Base-by-base conservation (phyloP, 306 rosid species). In the cucumber (Cucumis sativus) region DNA sequence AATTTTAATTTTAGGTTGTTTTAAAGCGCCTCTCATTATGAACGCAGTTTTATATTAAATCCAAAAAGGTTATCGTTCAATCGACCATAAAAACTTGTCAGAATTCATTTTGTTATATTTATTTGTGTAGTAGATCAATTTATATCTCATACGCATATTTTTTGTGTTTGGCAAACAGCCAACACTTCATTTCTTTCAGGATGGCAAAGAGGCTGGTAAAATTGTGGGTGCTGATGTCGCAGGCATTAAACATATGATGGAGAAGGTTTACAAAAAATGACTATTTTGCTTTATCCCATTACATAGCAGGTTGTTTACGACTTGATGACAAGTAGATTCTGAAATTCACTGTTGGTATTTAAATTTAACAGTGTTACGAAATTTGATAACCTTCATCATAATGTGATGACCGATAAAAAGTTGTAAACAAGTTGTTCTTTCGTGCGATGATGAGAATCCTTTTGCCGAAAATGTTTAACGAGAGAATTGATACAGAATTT, bases 251-350 rank as follows among this genome's bases (percentile, higher is more conserved):
- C 13, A 54, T 76, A 87, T 84, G 54, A 82, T 85, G 73, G 92
- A 71, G 82, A 87, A 88, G 84, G 88, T 91, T 59, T 93, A 86
- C 98, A 76, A 87, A 91, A 76, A 87, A 91, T 93, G 86, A 88
- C 64, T 11, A 11, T 45, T 5, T 15, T 63, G 69, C 39, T 41
- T 33, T 12, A 45, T 33, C 39, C 10, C 5, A 17, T 17, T 33
- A 6, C 49, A 68, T 0, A 68, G 56, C 28, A 43, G 51, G 75
- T 20, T 21, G 75, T 20, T 21, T 51, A 12, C 58, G 16, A 47
- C 25, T 70, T 70, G 21, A 8, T 70, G 21, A 8, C 58, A 6
- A 1, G 30, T 40, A 12, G 75, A 8, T 23, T 45, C 59, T 70
- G 13, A 3, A 70, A 25, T 39, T 2, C 43, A 23, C 8, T 69